Conservation (phyloP, 352 stramenopile genomes). For the Pythium sp. region DNA sequence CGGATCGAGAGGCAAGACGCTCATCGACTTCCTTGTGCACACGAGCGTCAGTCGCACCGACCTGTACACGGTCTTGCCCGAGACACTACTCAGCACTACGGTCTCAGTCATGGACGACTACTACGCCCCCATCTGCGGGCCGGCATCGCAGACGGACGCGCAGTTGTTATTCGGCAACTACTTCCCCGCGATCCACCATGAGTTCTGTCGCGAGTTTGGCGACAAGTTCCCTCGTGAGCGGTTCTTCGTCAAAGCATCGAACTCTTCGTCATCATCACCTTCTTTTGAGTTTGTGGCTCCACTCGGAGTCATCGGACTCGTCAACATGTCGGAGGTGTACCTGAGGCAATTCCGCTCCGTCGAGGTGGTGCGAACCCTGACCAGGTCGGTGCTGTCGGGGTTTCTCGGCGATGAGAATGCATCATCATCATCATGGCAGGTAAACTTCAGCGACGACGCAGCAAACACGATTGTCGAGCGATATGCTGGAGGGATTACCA, state of each 20-base stretch:
- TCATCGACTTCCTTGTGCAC: conserved; percentile 34
- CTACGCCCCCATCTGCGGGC: conserved; percentile 32
- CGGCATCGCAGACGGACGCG: conserved; percentile 20
- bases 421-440: conserved; percentile 13
- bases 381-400: conserved; percentile 36
- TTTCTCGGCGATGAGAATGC: conserved; percentile 20
- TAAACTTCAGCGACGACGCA: conserved; percentile 18
- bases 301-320: conserved; percentile 8
- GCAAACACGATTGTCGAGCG: conserved; percentile 24
- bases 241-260: conserved; percentile 26
- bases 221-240: conserved; percentile 28
- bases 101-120: conserved; percentile 39
- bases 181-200: conserved; percentile 34
- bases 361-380: conserved; percentile 33
- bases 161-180: conserved; percentile 39
- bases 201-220: conserved; percentile 41
- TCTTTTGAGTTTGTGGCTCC: background rate
- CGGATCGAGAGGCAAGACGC: conserved; percentile 10
- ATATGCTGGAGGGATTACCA: conserved; percentile 28
- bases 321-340: conserved; percentile 29
- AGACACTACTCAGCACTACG: conserved; percentile 14
- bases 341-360: conserved; percentile 36
- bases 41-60: conserved; percentile 27
- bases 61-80: conserved; percentile 23
- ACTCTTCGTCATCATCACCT: conserved; percentile 6